These are phyloP conservation scores for Penicillium rolfsii DNA, from an alignment of 2,329 filamentous ascomycete genomes.

Conservation along the genomic window DNA sequence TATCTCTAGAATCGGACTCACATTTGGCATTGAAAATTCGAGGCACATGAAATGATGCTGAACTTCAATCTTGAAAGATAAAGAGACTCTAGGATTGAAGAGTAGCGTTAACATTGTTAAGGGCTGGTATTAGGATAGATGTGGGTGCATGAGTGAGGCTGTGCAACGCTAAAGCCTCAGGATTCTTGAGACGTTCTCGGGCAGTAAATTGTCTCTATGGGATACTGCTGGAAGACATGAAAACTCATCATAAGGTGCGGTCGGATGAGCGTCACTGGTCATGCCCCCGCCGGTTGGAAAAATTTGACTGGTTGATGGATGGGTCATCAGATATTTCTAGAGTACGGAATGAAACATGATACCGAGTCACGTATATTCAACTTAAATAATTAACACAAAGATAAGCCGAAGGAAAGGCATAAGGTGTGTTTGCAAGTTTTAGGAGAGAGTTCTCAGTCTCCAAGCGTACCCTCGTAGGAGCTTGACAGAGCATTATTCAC, in stretches of 20 bases:
- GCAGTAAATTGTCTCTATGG: too few species aligned
- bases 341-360: background rate
- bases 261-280: conserved; percentile 1
- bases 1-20: background rate
- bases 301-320: background rate
- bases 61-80: background rate
- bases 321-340: background rate
- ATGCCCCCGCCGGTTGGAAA: background rate
- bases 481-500: background rate
- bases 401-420: background rate
- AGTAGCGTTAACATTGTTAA: background rate
- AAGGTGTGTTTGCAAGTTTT: background rate
- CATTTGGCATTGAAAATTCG: background rate
- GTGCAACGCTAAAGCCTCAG: conserved; percentile 18
- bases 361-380: background rate
- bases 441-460: too few species aligned
- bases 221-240: too few species aligned
- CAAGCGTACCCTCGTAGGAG: too few species aligned
- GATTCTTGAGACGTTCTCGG: background rate
- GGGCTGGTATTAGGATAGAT: background rate
- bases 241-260: background rate
- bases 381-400: background rate
- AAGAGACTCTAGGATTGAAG: background rate
- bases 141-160: conserved; percentile 14
- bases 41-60: background rate